Conservation (phyloP, 257 asterid genomes). For the Echites panduratus region DNA sequence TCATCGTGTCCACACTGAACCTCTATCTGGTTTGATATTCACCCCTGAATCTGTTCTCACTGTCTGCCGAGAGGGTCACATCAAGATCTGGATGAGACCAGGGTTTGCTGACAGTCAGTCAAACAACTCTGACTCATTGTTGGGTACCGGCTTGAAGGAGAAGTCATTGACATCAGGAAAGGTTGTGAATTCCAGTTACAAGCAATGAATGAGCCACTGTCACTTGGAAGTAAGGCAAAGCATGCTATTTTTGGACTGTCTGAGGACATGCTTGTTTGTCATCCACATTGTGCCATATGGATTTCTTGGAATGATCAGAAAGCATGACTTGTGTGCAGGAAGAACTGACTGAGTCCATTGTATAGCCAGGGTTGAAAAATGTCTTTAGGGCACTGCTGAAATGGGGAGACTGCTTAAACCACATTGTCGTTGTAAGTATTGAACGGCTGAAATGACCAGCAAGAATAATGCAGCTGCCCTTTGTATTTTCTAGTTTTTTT, state of each 20-base stretch:
- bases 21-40: slow-evolving; percentile 80
- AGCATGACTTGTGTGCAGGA: slow-evolving; percentile 32
- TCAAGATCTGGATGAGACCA: slow-evolving; percentile 92
- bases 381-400: slow-evolving; percentile 31
- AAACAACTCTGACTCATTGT: slow-evolving; percentile 47
- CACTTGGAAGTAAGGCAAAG: slow-evolving; percentile 5
- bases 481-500: slow-evolving; percentile 4
- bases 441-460: slow-evolving; percentile 32
- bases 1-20: slow-evolving; percentile 94
- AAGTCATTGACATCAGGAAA: slow-evolving; percentile 45
- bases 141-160: slow-evolving; percentile 50
- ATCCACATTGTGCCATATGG: slow-evolving; percentile 19
- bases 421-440: slow-evolving; percentile 73
- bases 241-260: slow-evolving; percentile 8
- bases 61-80: slow-evolving; percentile 84
- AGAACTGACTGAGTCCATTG: slow-evolving; percentile 46
- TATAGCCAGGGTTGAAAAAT: slow-evolving; percentile 47
- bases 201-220: slow-evolving; percentile 40
- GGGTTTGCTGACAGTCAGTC: slow-evolving; percentile 54
- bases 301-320: slow-evolving; percentile 20
- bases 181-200: slow-evolving; percentile 39
- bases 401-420: slow-evolving; percentile 26
- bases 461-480: slow-evolving; percentile 43
- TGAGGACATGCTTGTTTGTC: slow-evolving; percentile 12
- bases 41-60: slow-evolving; percentile 84